phyloP scores from a whole-genome alignment of 2,329 filamentous ascomycete genomes.

The Aspergillus arachidicola region DNA sequence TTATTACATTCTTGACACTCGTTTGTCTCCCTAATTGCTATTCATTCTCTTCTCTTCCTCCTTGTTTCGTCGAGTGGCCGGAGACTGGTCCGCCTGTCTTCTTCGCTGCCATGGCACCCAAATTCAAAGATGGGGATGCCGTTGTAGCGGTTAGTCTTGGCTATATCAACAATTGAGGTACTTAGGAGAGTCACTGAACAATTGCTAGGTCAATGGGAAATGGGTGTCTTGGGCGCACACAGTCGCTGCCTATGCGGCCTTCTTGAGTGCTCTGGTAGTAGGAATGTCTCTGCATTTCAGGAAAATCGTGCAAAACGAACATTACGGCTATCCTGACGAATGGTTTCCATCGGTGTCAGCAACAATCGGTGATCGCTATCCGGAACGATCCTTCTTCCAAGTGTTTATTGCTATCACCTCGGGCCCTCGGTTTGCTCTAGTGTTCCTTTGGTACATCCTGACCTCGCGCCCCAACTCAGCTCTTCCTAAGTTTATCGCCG shows the following conservation, averaged over 20 bases:
- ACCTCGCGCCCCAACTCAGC: slow-evolving; percentile 73
- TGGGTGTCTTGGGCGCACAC: slow-evolving; percentile 93
- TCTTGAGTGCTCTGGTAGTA: slow-evolving; percentile 80
- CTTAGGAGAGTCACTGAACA: slow-evolving; percentile 26
- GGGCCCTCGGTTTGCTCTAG: slow-evolving; percentile 86
- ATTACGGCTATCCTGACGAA: slow-evolving; percentile 90
- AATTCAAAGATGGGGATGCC: slow-evolving; percentile 64
- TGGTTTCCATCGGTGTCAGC: slow-evolving; percentile 97
- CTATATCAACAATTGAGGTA: background rate
- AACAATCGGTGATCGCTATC: slow-evolving; percentile 96
- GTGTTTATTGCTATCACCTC: slow-evolving; percentile 96
- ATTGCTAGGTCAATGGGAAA: slow-evolving; percentile 71
- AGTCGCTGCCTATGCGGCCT: slow-evolving; percentile 76
- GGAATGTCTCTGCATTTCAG: slow-evolving; percentile 83
- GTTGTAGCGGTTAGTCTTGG: slow-evolving; percentile 57
- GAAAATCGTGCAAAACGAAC: slow-evolving; percentile 97
- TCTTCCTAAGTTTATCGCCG: slow-evolving; percentile 79
- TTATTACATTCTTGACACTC: slow-evolving; percentile 28
- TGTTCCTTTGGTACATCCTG: slow-evolving; percentile 88
- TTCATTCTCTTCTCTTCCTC: slow-evolving; percentile 18
- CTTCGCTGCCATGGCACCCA: slow-evolving; percentile 58
- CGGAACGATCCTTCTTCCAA: slow-evolving; percentile 95
- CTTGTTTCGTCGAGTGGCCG: slow-evolving; percentile 12
- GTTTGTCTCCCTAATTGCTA: slow-evolving; percentile 24
- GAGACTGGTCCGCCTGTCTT: slow-evolving; percentile 22